Evolutionary conservation across 2,329 filamentous ascomycete genomes (phyloP).

Genomic region (Fusarium sp.): DNA sequence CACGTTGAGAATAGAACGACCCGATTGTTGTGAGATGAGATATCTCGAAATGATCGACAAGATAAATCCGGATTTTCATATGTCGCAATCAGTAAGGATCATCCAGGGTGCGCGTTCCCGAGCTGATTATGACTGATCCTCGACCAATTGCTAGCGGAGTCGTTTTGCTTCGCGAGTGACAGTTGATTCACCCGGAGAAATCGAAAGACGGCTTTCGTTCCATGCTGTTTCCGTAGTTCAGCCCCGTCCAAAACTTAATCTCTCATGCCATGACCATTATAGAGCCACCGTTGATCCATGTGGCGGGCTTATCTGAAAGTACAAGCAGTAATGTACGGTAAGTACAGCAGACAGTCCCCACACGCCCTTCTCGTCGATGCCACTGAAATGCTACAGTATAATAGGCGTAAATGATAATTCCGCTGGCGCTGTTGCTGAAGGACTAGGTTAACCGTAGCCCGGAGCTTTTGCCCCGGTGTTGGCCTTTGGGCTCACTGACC

Average conservation of each 20-base stretch:
- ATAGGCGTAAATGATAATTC: neutral
- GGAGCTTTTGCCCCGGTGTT: conserved; percentile 28
- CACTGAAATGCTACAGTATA: neutral
- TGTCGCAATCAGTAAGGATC: conserved; percentile 16
- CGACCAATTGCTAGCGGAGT: neutral
- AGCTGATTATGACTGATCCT: neutral
- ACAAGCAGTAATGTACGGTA: neutral
- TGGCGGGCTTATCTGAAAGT: neutral
- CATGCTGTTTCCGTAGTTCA: neutral
- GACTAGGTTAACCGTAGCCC: neutral
- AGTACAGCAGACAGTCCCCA: neutral
- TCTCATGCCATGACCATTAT: neutral
- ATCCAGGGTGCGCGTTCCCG: neutral
- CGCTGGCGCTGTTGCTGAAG: neutral
- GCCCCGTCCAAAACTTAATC: neutral
- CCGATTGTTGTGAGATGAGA: neutral
- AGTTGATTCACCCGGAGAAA: neutral
- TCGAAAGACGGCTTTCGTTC: neutral
- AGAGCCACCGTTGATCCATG: neutral
- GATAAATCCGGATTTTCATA: conserved; percentile 5
- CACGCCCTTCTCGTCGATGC: neutral
- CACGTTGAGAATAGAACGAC: neutral
- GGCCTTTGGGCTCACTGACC: neutral
- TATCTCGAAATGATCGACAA: conserved; percentile 21
- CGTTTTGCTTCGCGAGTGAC: neutral